These are phyloP conservation scores for Globisporangium abappressorium DNA, from an alignment of 352 stramenopile genomes.

Conservation along the genomic window DNA sequence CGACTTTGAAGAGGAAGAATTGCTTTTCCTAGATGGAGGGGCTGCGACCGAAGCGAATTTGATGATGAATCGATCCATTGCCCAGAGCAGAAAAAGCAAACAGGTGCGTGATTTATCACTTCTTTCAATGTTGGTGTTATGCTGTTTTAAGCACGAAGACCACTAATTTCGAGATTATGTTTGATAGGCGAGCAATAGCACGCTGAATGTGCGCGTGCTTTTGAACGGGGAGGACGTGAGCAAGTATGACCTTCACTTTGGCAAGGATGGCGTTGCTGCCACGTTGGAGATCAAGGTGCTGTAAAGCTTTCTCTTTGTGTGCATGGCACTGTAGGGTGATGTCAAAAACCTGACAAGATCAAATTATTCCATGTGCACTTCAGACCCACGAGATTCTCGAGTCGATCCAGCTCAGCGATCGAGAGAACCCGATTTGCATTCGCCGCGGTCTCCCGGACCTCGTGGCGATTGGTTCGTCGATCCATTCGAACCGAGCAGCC, in stretches of 20 bases:
- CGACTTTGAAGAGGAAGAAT: constrained; percentile 74
- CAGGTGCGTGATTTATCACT: not conserved
- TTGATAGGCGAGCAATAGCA: constrained; percentile 14
- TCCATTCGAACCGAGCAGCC: constrained; percentile 40
- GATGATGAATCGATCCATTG: constrained; percentile 1
- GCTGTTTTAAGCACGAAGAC: not conserved
- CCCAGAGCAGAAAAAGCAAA: constrained; percentile 10
- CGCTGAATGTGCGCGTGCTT: constrained; percentile 43
- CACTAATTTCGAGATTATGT: not conserved
- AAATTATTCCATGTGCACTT: not conserved
- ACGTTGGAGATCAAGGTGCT: constrained; percentile 62
- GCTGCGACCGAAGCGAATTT: constrained; percentile 18
- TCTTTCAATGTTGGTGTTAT: not conserved
- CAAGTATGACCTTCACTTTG: constrained; percentile 54
- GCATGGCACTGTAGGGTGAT: not conserved
- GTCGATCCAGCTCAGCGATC: constrained; percentile 11
- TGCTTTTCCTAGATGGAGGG: constrained; percentile 28
- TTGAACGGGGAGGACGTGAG: constrained; percentile 60
- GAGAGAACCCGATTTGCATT: constrained; percentile 32
- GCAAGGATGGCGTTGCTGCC: constrained; percentile 60
- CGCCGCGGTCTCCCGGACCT: constrained; percentile 46
- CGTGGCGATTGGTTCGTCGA: constrained; percentile 49
- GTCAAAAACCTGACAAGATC: not conserved
- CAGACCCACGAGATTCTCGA: constrained; percentile 52
- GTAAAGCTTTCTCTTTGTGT: not conserved